These are phyloP conservation scores for Tieghemostelium lacteum DNA, from an alignment of 78 protist species.

Conservation along the genomic window DNA sequence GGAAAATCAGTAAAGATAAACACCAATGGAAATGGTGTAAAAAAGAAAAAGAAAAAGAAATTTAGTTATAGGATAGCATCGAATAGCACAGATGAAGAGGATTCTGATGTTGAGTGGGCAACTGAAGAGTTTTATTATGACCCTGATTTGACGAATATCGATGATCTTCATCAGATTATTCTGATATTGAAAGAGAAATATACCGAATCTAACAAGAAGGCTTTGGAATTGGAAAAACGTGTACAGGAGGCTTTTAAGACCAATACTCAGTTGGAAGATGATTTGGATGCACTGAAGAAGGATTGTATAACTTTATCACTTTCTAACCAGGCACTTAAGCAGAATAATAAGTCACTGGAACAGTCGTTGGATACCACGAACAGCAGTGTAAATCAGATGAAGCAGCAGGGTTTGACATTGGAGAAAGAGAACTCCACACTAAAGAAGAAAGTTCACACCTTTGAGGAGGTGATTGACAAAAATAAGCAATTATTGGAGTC, in stretches of 20 bases:
- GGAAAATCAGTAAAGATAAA: slow-evolving; percentile 1
- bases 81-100: neutral
- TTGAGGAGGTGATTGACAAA: slow-evolving; percentile 29
- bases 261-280: slow-evolving; percentile 58
- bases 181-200: slow-evolving; percentile 56
- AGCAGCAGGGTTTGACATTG: neutral
- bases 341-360: slow-evolving; percentile 29
- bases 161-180: slow-evolving; percentile 58
- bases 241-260: slow-evolving; percentile 27
- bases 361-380: slow-evolving; percentile 11
- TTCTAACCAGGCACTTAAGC: slow-evolving; percentile 26
- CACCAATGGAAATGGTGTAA: neutral
- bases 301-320: slow-evolving; percentile 52
- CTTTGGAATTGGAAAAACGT: slow-evolving; percentile 40
- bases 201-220: slow-evolving; percentile 9
- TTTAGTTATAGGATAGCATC: neutral
- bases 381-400: neutral
- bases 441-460: slow-evolving; percentile 2
- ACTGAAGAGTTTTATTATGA: slow-evolving; percentile 76
- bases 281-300: slow-evolving; percentile 14
- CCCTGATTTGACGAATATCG: slow-evolving; percentile 24
- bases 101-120: slow-evolving; percentile 51
- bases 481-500: neutral
- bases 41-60: neutral
- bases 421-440: slow-evolving; percentile 33